Conservation (phyloP, 208 protist genomes). For the Trypanosoma conorhini region DNA sequence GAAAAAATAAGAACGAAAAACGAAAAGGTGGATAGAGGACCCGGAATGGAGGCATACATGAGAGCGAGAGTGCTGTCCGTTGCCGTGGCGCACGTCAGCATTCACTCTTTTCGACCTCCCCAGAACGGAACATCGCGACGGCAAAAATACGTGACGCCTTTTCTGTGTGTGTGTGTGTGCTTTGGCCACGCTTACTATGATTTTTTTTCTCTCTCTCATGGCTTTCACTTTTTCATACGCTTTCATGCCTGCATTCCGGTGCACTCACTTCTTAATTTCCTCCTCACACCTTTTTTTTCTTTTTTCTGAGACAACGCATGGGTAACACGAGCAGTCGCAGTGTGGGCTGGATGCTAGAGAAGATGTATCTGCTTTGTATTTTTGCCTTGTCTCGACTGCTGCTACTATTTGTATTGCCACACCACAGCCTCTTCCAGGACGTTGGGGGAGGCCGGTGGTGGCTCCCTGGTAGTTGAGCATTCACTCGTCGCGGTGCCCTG, state of each 20-base stretch:
- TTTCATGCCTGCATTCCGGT: neutral
- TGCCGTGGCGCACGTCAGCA: neutral
- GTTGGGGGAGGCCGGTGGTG: too few relatives aligned
- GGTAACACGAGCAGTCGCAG: neutral
- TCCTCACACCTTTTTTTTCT: neutral
- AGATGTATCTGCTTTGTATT: neutral
- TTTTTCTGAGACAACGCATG: neutral
- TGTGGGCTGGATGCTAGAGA: neutral
- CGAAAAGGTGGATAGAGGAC: neutral
- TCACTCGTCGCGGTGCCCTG: too few relatives aligned
- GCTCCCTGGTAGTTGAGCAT: too few relatives aligned
- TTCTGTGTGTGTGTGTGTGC: constrained; percentile 13
- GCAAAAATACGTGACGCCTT: neutral
- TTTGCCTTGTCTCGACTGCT: neutral
- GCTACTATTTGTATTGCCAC: neutral
- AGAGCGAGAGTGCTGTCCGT: neutral
- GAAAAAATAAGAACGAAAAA: neutral
- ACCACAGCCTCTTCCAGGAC: too few relatives aligned
- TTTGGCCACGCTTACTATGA: constrained; percentile 14
- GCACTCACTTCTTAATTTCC: neutral
- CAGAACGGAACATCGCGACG: neutral
- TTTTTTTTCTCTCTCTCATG: neutral
- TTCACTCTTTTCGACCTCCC: neutral
- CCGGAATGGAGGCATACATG: neutral
- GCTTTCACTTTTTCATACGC: neutral